Evolutionary conservation across 2,329 filamentous ascomycete genomes (phyloP).

Genomic region (Diaporthe batatas): DNA sequence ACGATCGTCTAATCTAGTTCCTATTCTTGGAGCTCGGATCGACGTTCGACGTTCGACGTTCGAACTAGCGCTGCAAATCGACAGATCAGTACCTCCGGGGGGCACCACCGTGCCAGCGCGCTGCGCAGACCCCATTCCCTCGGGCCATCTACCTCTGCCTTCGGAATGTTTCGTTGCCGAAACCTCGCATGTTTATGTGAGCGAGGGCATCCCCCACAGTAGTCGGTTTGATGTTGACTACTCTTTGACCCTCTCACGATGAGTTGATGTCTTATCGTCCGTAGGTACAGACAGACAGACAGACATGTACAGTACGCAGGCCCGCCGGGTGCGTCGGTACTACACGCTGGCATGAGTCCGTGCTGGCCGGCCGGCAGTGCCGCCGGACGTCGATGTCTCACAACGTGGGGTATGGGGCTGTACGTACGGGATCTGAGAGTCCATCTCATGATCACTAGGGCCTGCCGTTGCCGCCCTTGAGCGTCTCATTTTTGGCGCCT

Average conservation of each 20-base stretch:
- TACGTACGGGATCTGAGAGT: slow-evolving; percentile 22
- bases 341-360: slow-evolving; percentile 20
- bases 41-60: slow-evolving; percentile 27
- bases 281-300: background rate
- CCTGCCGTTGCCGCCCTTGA: background rate
- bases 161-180: slow-evolving; percentile 32
- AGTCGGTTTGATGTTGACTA: slow-evolving; percentile 30
- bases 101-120: slow-evolving; percentile 5
- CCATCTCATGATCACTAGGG: slow-evolving; percentile 9
- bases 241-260: slow-evolving; percentile 18
- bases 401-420: slow-evolving; percentile 20
- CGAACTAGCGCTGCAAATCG: slow-evolving; percentile 33
- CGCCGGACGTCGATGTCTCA: slow-evolving; percentile 31
- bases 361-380: slow-evolving; percentile 29
- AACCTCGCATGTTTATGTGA: slow-evolving; percentile 27
- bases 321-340: background rate
- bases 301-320: slow-evolving; percentile 3
- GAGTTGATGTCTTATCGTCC: slow-evolving; percentile 26
- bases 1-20: slow-evolving; percentile 32
- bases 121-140: slow-evolving; percentile 5
- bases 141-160: slow-evolving; percentile 17
- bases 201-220: slow-evolving; percentile 1
- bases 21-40: slow-evolving; percentile 39
- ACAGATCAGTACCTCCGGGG: slow-evolving; percentile 29
- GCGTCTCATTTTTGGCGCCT: slow-evolving; percentile 23